These are phyloP conservation scores for Panus rudis DNA, from an alignment of 768 basidiomycete species.

Conservation along the genomic window DNA sequence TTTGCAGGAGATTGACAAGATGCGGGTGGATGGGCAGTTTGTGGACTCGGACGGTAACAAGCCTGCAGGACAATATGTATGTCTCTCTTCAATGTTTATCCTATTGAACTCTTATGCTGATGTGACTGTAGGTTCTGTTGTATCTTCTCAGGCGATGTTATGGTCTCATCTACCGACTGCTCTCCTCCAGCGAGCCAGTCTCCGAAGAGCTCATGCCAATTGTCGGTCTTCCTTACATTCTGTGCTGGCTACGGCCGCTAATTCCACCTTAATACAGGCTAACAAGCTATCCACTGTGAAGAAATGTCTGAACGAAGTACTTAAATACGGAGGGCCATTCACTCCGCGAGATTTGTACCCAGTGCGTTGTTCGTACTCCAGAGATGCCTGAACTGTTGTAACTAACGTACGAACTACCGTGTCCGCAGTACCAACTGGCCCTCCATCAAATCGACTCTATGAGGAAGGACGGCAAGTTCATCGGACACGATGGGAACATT, in stretches of 20 bases:
- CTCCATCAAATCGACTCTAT: conserved; percentile 92
- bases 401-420: not conserved
- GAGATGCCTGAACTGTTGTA: not conserved
- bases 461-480: conserved; percentile 89
- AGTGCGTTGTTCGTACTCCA: conserved; percentile 37
- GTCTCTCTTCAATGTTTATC: conserved; percentile 21
- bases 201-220: conserved; percentile 98
- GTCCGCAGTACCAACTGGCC: conserved; percentile 81
- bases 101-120: not conserved
- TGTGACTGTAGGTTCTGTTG: conserved; percentile 62
- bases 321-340: conserved; percentile 92
- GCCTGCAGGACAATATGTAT: conserved; percentile 90
- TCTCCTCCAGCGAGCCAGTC: conserved; percentile 94
- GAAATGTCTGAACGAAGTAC: conserved; percentile 93
- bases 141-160: conserved; percentile 94
- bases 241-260: not conserved
- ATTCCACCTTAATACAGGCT: conserved; percentile 43
- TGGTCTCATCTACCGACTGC: conserved; percentile 86
- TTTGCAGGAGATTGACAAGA: conserved; percentile 92
- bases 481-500: conserved; percentile 79
- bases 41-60: conserved; percentile 89
- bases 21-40: conserved; percentile 96
- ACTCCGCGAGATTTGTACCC: conserved; percentile 90
- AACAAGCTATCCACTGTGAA: conserved; percentile 96
- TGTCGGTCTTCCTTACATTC: conserved; percentile 37